Evolutionary conservation across 441 rosid species (phyloP).

Genomic region (Cnidoscolus chayamansa): DNA sequence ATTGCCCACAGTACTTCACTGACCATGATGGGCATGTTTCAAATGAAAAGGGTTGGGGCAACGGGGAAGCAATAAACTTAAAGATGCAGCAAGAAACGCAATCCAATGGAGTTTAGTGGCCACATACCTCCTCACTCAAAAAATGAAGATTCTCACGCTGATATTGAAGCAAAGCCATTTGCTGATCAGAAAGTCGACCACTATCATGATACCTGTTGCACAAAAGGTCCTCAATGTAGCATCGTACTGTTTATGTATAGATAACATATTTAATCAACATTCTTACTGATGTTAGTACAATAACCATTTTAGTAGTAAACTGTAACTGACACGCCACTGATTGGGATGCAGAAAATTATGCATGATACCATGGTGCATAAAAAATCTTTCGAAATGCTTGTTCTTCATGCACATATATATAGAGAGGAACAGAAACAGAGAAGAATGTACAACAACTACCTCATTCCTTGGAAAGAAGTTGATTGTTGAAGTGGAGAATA

Average conservation of each 20-base stretch:
- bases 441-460: slow-evolving; percentile 37
- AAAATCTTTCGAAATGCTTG: not conserved
- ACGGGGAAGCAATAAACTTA: not conserved
- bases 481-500: slow-evolving; percentile 96
- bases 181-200: slow-evolving; percentile 96
- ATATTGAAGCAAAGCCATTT: slow-evolving; percentile 95
- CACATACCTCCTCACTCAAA: slow-evolving; percentile 83
- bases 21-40: slow-evolving; percentile 7
- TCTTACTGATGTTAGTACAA: too few relatives aligned
- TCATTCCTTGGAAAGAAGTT: slow-evolving; percentile 87
- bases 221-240: slow-evolving; percentile 17
- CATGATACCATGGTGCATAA: too few relatives aligned
- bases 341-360: not conserved
- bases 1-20: slow-evolving; percentile 13
- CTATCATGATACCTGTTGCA: slow-evolving; percentile 84
- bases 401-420: not conserved
- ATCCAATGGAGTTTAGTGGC: not conserved
- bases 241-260: not conserved
- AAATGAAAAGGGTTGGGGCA: not conserved
- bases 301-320: not conserved
- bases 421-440: not conserved
- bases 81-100: slow-evolving; percentile 10
- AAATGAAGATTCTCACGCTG: slow-evolving; percentile 97
- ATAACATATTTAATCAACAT: not conserved
- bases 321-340: slow-evolving; percentile 7